Evolutionary conservation across 31 red algal species (phyloP), one percentile per base, ranked within the genome.

Genomic region (Odonthalia washingtoniensis): DNA sequence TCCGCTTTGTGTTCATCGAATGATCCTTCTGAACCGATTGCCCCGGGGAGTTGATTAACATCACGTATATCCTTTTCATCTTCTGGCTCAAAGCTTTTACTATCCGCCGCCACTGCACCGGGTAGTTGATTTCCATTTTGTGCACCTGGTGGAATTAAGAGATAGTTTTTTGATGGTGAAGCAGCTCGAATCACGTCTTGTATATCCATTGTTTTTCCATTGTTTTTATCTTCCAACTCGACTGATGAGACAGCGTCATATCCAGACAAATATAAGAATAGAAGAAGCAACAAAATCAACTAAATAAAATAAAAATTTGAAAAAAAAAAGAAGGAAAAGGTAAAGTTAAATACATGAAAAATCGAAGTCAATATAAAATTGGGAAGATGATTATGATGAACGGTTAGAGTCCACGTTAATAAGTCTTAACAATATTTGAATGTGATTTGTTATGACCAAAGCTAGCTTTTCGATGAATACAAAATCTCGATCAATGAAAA

Each of bases 21-120:
- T 5, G 84, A 36, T 45, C 91, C 91, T 26, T 40, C 65, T 2
- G 74, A 64, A 33, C 82, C 80, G 43, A 94, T 84, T 6, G 91
- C 91, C 40, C 91, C 91, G 1, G 91, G 91, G 24, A 94, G 82
- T 1, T 62, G 30, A 46, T 94, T 94, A 74, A 70, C 43, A 79
- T 81, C 76, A 4, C 83, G 77, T 43, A 49, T 49, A 38, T 87
- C 36, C 39, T 77, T 57, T 37, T 26, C 34, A 46, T n/a, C 33
- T 43, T 80, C 74, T 35, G 30, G 34, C 27, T 93, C 90, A 82
- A 93, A 93, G 26, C 45, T 87, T 37, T 86, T 87, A 12, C 77
- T 65, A 21, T 82, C 78, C 2, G 28, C 65, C 4, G 53, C 74
- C 38, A 93, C 70, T 52, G 90, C 70, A 36, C 90, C 90, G 21